Evolutionary conservation across 2,329 filamentous ascomycete genomes (phyloP).

Genomic region (Exophiala calicioides): DNA sequence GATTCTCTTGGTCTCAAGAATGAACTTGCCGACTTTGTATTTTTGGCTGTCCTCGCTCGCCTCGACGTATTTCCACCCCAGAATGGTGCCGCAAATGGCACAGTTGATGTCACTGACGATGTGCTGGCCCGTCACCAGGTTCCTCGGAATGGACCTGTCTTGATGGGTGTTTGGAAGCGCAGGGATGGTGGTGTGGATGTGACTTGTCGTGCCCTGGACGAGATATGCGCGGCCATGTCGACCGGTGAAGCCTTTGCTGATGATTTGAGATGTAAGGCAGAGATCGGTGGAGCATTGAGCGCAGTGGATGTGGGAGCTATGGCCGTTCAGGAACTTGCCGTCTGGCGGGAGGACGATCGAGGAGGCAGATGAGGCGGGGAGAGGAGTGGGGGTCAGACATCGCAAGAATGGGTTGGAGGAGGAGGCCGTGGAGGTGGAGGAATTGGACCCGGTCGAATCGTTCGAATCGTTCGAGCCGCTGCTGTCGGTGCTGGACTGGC

Average conservation of each 20-base stretch:
- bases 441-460: conserved; percentile 31
- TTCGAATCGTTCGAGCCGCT: conserved; percentile 38
- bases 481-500: conserved; percentile 44
- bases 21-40: conserved; percentile 69
- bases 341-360: conserved; percentile 27
- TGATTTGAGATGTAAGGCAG: conserved; percentile 60
- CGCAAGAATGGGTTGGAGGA: conserved; percentile 31
- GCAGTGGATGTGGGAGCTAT: conserved; percentile 60
- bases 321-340: conserved; percentile 46
- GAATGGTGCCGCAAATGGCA: conserved; percentile 54
- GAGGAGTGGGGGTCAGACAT: conserved; percentile 22
- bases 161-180: conserved; percentile 61
- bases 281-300: conserved; percentile 61
- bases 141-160: conserved; percentile 57
- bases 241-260: conserved; percentile 66
- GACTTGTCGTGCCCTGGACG: conserved; percentile 42
- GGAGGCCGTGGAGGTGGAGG: conserved; percentile 21
- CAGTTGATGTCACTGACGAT: conserved; percentile 64
- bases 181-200: conserved; percentile 29
- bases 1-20: conserved; percentile 62
- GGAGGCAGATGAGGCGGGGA: conserved; percentile 16
- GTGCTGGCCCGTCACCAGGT: conserved; percentile 64
- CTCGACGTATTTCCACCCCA: conserved; percentile 67
- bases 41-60: conserved; percentile 62
- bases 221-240: conserved; percentile 66